Conservation (phyloP, 305 asterid species). For the Rubia balearica region DNA sequence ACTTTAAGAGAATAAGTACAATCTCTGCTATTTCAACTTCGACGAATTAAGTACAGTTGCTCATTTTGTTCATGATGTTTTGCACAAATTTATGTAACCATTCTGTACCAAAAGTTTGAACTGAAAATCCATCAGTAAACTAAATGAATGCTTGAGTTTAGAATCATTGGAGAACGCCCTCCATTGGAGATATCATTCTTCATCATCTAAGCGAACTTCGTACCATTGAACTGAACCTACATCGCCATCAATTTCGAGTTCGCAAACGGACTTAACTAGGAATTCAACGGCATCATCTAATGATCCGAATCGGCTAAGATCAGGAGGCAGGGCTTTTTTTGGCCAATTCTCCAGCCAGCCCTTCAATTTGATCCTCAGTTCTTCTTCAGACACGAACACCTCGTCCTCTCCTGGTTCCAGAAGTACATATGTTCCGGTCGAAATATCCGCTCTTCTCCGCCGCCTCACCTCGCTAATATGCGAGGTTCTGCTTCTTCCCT, state of each 20-base stretch:
- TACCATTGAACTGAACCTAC: slow-evolving; percentile 90
- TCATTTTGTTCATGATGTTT: not conserved
- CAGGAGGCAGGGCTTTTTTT: slow-evolving; percentile 46
- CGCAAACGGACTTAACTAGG: slow-evolving; percentile 66
- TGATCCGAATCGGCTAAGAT: slow-evolving; percentile 57
- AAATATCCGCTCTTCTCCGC: slow-evolving; percentile 61
- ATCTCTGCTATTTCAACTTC: slow-evolving; percentile 11
- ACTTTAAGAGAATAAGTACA: slow-evolving; percentile 17
- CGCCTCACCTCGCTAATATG: slow-evolving; percentile 54
- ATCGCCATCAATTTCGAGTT: slow-evolving; percentile 76
- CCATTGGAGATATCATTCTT: not conserved
- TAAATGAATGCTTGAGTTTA: not conserved
- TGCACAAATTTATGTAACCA: not conserved
- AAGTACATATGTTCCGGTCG: slow-evolving; percentile 58
- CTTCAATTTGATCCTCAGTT: slow-evolving; percentile 44
- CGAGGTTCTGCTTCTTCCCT: not conserved
- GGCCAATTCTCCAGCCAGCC: slow-evolving; percentile 77
- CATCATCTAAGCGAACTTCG: slow-evolving; percentile 61
- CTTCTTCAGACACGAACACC: slow-evolving; percentile 65
- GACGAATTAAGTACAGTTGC: slow-evolving; percentile 11
- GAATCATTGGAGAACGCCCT: no score
- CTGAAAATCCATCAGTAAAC: not conserved
- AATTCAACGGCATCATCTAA: slow-evolving; percentile 62
- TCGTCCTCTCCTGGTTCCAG: slow-evolving; percentile 73
- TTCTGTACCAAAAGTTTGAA: no score